Evolutionary conservation across 2,329 filamentous ascomycete genomes (phyloP).

Genomic region (Colletotrichum costaricense): DNA sequence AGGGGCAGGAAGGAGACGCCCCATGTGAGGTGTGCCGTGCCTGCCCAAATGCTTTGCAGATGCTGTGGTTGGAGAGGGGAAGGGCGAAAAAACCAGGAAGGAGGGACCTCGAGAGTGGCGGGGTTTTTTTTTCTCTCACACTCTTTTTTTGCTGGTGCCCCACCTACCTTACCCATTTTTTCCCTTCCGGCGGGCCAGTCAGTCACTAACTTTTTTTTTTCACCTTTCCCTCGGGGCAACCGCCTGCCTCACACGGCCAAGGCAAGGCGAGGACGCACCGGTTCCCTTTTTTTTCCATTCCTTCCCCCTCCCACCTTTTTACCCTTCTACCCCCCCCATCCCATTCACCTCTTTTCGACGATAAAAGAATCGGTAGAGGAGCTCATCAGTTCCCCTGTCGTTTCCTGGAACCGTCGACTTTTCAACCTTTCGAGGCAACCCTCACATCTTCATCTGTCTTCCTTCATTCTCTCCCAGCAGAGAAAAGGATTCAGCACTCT

Average conservation of each 20-base stretch:
- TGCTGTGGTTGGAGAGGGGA: slow-evolving; percentile 1
- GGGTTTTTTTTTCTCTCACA: slow-evolving; percentile 38
- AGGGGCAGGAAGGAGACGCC: too few species aligned
- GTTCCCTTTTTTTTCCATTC: slow-evolving; percentile 36
- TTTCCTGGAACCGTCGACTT: slow-evolving; percentile 47
- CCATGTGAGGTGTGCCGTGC: neutral
- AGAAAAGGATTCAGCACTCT: slow-evolving; percentile 34
- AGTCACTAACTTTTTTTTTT: slow-evolving; percentile 35
- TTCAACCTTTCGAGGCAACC: slow-evolving; percentile 40
- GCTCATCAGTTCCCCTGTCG: slow-evolving; percentile 48
- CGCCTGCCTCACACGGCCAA: slow-evolving; percentile 24
- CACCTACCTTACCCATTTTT: slow-evolving; percentile 37
- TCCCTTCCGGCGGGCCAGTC: slow-evolving; percentile 25
- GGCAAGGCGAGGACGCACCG: slow-evolving; percentile 22
- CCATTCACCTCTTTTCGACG: slow-evolving; percentile 42
- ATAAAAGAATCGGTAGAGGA: slow-evolving; percentile 54
- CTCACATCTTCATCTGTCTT: slow-evolving; percentile 31
- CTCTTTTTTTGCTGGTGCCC: slow-evolving; percentile 35
- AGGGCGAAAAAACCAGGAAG: slow-evolving; percentile 8
- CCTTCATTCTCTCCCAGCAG: slow-evolving; percentile 31
- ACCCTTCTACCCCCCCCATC: slow-evolving; percentile 22
- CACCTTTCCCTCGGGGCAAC: slow-evolving; percentile 28
- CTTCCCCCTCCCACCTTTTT: slow-evolving; percentile 17
- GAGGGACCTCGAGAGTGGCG: slow-evolving; percentile 19
- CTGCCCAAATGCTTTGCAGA: slow-evolving; percentile 7